Base-by-base conservation (phyloP, 1,139 yeast genomes). In the Nadsonia starkeyi-henricii region DNA sequence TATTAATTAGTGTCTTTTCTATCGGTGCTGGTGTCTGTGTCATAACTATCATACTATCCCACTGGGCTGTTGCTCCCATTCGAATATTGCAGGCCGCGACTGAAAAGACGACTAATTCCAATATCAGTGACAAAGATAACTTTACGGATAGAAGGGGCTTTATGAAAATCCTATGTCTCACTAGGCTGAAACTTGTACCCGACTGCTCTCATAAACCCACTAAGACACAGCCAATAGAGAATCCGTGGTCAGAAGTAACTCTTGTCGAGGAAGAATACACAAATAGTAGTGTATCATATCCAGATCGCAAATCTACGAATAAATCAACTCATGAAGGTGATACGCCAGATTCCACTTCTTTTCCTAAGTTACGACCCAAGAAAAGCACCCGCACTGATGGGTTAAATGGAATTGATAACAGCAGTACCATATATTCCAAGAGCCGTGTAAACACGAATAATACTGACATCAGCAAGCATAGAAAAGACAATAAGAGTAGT, bases 21-120 rank as follows among this genome's bases (percentile, higher is more conserved):
- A 79, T 85, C 28, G 95, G 94, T 1, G 83, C 70, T 0, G 79
- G 84, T 50, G 79, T 88, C 74, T 79, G 85, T 58, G 56, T 85
- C 1, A 65, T 84, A 19, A 85, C 96, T 0, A 77, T 86, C 64
- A 83, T 94, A 2, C 66, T 88, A 51, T 88, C 96, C 0, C 86
- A 85, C 50, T 84, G 83, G 75, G 89, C 93, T 41, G 91, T 86
- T 5, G 68, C 85, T 51, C 97, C 96, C 0, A 86, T 89, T 50
- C 74, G 85, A 37, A 73, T 81, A 52, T 72, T 89, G 45, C 89
- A 85, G 60, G 80, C 82, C 54, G 96, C 96, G 0, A 86, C 96
- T 0, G 96, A 86, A 59, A 77, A 70, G 44, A 65, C 73, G 2
- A 67, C 73, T 12, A 41, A 17, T 20, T 17, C 43, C 4, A 41